Evolutionary conservation across 176 grass and related monocot species (phyloP).

Genomic region (Oryza glumipatula): DNA sequence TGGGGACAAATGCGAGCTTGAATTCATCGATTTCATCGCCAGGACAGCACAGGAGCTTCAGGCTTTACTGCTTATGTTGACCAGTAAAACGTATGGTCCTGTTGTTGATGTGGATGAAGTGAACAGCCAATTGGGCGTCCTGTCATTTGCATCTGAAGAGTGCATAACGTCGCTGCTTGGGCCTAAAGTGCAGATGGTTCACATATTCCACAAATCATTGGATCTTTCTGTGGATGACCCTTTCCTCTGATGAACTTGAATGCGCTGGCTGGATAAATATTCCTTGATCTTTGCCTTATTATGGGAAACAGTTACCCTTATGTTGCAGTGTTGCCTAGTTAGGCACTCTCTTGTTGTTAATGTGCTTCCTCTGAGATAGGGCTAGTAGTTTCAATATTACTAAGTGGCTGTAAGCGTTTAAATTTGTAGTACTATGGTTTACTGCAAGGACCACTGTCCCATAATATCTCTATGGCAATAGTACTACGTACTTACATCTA

Average conservation of each 20-base stretch:
- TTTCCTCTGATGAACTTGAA: not conserved
- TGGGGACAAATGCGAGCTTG: slow-evolving; percentile 10
- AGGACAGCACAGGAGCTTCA: not conserved
- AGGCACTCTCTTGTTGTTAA: no score
- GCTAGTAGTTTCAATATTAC: not conserved
- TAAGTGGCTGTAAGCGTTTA: slow-evolving; percentile 6
- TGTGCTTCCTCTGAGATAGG: not conserved
- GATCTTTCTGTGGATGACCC: slow-evolving; percentile 15
- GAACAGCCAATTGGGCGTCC: not conserved
- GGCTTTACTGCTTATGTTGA: not conserved
- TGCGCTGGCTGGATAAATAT: not conserved
- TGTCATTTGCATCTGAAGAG: not conserved
- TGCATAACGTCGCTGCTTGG: not conserved
- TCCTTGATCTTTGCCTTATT: not conserved
- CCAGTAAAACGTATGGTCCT: not conserved
- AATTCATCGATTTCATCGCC: slow-evolving; percentile 25
- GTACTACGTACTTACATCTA: no score
- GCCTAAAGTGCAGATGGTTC: no score
- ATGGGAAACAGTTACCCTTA: not conserved
- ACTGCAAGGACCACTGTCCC: no score
- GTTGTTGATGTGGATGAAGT: not conserved
- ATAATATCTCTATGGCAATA: no score
- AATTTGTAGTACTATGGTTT: no score
- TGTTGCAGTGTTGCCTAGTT: no score
- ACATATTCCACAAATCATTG: not conserved